A percentile compares a stretch with the other conserved stretches of the same genome.
These are phyloP conservation scores for Dioszegia aurantiaca DNA, from an alignment of 768 basidiomycete genomes.

Conservation along the genomic window DNA sequence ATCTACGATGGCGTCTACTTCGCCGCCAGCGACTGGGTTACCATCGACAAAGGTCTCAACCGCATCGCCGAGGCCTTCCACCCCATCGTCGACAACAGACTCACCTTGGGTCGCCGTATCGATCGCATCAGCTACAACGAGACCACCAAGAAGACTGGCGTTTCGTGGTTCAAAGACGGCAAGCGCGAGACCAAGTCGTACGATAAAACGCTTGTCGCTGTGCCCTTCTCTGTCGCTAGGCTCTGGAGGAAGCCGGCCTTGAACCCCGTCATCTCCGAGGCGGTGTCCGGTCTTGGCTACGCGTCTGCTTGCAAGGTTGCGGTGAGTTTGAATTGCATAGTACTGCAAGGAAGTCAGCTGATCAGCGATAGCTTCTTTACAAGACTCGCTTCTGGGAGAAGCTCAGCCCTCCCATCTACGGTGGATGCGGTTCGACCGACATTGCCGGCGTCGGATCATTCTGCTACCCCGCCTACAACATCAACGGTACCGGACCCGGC, in stretches of 20 bases:
- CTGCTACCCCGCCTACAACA: slow-evolving; percentile 30
- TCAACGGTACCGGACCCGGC: slow-evolving; percentile 31
- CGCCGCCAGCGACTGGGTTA: slow-evolving; percentile 27
- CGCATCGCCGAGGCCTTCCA: slow-evolving; percentile 34
- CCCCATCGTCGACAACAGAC: slow-evolving; percentile 25
- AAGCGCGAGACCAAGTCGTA: slow-evolving; percentile 14
- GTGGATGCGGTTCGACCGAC: slow-evolving; percentile 27
- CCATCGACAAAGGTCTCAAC: slow-evolving; percentile 34
- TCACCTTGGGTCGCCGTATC: slow-evolving; percentile 22
- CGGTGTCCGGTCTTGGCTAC: slow-evolving; percentile 25
- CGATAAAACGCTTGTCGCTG: slow-evolving; percentile 29
- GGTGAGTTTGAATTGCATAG: background rate
- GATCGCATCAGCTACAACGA: slow-evolving; percentile 23
- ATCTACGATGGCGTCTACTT: slow-evolving; percentile 38
- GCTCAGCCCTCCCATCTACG: slow-evolving; percentile 23
- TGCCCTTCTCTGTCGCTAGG: slow-evolving; percentile 23
- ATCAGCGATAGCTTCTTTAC: slow-evolving; percentile 19
- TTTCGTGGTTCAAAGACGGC: slow-evolving; percentile 26
- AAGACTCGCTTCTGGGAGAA: slow-evolving; percentile 34
- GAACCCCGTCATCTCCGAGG: slow-evolving; percentile 25
- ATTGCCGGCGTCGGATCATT: slow-evolving; percentile 26
- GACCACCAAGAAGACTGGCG: slow-evolving; percentile 21
- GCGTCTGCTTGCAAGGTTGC: slow-evolving; percentile 27
- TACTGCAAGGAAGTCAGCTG: background rate
- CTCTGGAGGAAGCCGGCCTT: slow-evolving; percentile 20